Percentiles rank a stretch among this genome's conserved stretches.
Evolutionary conservation across 2,329 filamentous ascomycete species (phyloP).

Genomic region (Colletotrichum sp.): DNA sequence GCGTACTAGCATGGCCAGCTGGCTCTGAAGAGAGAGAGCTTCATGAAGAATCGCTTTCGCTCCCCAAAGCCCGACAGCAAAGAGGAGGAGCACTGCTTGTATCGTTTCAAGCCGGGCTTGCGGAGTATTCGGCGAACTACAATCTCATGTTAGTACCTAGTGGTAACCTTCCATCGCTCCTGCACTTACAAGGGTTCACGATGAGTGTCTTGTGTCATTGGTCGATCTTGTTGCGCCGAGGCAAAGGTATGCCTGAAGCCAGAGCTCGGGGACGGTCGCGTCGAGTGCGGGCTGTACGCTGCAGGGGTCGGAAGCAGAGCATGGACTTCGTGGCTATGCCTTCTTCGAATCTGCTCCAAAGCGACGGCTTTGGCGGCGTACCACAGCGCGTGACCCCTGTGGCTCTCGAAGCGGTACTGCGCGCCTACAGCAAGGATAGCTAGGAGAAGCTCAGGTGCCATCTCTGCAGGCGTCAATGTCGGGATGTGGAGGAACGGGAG

Average conservation of each 20-base stretch:
- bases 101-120: conserved; percentile 68
- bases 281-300: conserved; percentile 65
- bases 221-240: conserved; percentile 61
- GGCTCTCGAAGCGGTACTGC: conserved; percentile 68
- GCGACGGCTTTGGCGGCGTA: conserved; percentile 65
- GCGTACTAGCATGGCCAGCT: conserved; percentile 61
- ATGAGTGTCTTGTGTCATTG: conserved; percentile 62
- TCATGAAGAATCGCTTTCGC: conserved; percentile 66
- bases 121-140: conserved; percentile 62
- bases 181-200: conserved; percentile 62
- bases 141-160: neutral
- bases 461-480: conserved; percentile 66
- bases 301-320: conserved; percentile 61
- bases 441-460: conserved; percentile 71
- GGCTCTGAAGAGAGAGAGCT: conserved; percentile 63
- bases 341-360: conserved; percentile 61
- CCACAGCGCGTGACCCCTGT: conserved; percentile 64
- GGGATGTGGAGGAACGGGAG: conserved; percentile 70
- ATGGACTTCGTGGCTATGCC: conserved; percentile 62
- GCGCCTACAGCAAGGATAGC: conserved; percentile 72
- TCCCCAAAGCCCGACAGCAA: conserved; percentile 66
- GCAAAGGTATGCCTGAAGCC: conserved; percentile 64
- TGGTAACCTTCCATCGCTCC: neutral
- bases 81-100: conserved; percentile 66
- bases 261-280: conserved; percentile 61